Conservation (phyloP, 495 filamentous ascomycete species). For the Trichoderma reesei region DNA sequence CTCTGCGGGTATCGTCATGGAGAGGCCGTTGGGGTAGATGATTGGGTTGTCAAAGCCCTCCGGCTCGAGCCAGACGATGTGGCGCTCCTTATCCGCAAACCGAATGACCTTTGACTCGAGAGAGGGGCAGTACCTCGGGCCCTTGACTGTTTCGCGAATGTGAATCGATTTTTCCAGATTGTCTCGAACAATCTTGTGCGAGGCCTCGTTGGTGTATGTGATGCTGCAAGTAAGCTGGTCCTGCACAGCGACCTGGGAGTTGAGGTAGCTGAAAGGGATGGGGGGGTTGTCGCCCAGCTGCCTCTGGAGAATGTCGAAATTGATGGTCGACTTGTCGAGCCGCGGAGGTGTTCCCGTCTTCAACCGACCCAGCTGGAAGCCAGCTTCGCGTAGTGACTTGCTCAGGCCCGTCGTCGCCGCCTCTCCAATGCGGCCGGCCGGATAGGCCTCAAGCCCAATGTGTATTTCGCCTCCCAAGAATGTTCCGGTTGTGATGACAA, state of each 20-base stretch:
- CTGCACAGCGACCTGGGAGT: conserved; percentile 60
- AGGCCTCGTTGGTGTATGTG: conserved; percentile 72
- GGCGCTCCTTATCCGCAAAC: conserved; percentile 65
- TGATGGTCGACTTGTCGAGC: conserved; percentile 71
- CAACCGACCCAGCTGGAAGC: conserved; percentile 81
- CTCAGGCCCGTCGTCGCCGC: conserved; percentile 88
- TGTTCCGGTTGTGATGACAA: conserved; percentile 92
- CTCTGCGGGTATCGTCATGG: conserved; percentile 86
- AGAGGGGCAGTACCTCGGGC: conserved; percentile 90
- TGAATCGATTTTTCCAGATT: conserved; percentile 92
- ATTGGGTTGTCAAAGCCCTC: conserved; percentile 88
- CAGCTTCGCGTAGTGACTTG: conserved; percentile 80
- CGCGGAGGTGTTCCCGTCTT: conserved; percentile 95
- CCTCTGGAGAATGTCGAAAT: conserved; percentile 59
- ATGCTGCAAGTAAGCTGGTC: conserved; percentile 75
- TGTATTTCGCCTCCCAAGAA: conserved; percentile 97
- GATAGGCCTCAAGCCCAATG: conserved; percentile 74
- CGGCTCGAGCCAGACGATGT: conserved; percentile 93
- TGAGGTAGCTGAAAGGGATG: conserved; percentile 83
- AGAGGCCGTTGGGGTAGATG: conserved; percentile 94
- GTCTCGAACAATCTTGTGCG: conserved; percentile 74
- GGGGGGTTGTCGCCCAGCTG: conserved; percentile 82
- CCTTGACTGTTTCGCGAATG: conserved; percentile 90
- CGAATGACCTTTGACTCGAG: conserved; percentile 90
- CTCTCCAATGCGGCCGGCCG: conserved; percentile 88